Evolutionary conservation across 139 green algal species (phyloP), one percentile per base, ranked within the genome.

Genomic region (Cymbomonas tetramitiformis): DNA sequence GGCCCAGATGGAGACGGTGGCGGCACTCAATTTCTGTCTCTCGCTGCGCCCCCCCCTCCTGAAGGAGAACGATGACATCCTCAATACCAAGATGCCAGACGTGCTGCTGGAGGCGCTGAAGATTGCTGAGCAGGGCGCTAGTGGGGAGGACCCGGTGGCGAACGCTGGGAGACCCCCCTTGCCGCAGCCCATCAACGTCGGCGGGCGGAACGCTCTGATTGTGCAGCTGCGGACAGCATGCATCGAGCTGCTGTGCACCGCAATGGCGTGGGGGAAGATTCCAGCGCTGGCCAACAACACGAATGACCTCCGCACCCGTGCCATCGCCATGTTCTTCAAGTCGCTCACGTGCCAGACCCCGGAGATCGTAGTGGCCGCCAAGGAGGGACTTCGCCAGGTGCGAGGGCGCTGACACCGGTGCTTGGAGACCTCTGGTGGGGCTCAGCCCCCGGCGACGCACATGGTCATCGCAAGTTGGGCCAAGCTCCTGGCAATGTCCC

Each of bases 161-260:
- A n/a, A n/a, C n/a, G n/a, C n/a, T n/a, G n/a, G n/a, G n/a, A 43
- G 40, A 34, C 48, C 26, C 30, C 43, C 39, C 51, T 65, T 31
- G 31, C n/a, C 30, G 43, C 56, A 39, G 51, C 57, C 52, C 30
- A 50, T 56, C 46, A 48, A 64, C 34, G 33, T 46, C 4, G 47
- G 25, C 47, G 47, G 26, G 25, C 4, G 26, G 5, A 28, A 34
- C 4, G 9, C 64, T 19, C 34, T 91, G 25, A 68, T 62, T 25
- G 46, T 64, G 28, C n/a, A n/a, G n/a, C 65, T 94, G 64, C 69
- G 80, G 8, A 70, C 75, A 26, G 69, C 73, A 1, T 91, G 79
- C 72, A 74, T 95, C 43, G 63, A 88, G 39, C 72, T 95, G 33
- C 65, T 95, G 51, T 75, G 65, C 18, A 80, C 75, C 2, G 67